Conservation (phyloP, 2,329 filamentous ascomycete species). For the Pseudogymnoascus sp. region DNA sequence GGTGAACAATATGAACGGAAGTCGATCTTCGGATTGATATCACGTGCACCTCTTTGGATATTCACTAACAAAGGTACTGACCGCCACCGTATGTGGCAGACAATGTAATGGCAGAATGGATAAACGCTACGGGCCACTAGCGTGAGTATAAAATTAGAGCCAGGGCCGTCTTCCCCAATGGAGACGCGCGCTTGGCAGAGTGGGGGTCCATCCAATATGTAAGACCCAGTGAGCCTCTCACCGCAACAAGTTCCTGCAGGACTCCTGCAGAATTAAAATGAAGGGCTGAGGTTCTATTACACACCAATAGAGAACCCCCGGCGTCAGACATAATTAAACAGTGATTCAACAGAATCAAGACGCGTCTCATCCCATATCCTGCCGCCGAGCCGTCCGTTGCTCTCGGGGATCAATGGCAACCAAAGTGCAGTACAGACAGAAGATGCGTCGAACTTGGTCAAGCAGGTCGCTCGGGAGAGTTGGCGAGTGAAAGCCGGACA, state of each 20-base stretch:
- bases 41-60: neutral
- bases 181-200: constrained; percentile 3
- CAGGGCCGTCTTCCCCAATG: neutral
- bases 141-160: constrained; percentile 8
- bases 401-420: neutral
- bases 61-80: neutral
- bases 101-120: neutral
- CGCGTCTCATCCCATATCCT: neutral
- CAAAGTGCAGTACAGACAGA: neutral
- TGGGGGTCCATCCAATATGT: neutral
- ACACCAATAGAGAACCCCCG: neutral
- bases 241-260: constrained; percentile 3
- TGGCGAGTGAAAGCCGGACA: neutral
- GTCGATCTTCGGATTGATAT: neutral
- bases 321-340: constrained; percentile 6
- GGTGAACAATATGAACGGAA: neutral
- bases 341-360: neutral
- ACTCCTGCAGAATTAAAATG: constrained; percentile 7
- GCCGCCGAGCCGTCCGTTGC: neutral
- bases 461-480: neutral
- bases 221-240: neutral
- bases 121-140: neutral
- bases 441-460: neutral
- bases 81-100: neutral
- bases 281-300: neutral